Base-by-base conservation (phyloP, 1,284 basidiomycete species). In the Malassezia globosa region DNA sequence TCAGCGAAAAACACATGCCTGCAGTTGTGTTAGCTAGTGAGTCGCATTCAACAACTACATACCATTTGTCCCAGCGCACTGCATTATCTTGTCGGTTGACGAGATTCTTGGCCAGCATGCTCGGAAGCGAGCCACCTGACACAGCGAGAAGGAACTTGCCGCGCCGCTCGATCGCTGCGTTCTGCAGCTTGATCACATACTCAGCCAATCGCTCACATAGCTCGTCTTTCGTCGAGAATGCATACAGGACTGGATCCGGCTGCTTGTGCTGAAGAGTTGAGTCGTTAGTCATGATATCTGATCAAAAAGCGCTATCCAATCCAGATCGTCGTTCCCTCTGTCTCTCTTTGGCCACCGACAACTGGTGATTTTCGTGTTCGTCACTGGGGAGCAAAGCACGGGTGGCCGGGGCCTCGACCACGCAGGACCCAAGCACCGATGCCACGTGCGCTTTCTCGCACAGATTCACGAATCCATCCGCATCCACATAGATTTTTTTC, bases 1-100 rank as follows among this genome's bases (percentile, higher is more conserved):
- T 99, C 94, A 44, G 83, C 88, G 73, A 96, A 97, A 76, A 85
- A 99, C 64, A 97, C 82, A 64, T 96, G 87, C 90, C 90, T 96
- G 72, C 29, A 37, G 25, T 63, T n/a, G n/a, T n/a, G n/a, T n/a
- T 53, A 60, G 35, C 18, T 14, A 14, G 36, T n/a, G 14, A 24
- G 13, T 2, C 6, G n/a, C n/a, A n/a, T n/a, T n/a, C n/a, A n/a
- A n/a, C n/a, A n/a, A n/a, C 22, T 22, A 76, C 79, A 58, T 63
- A 89, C 90, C 90, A 97, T 73, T 87, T 87, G 72, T 90, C 83
- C 90, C 94, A 99, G 72, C 85, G 85, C 13, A 90, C 80, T 37
- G 63, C 66, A 42, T 79, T 79, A 35, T 82, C 76, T 18, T 49
- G 51, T 59, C 85, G 78, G 48, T 74, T 77, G 54, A 90, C 79